phyloP scores from a whole-genome alignment of 768 basidiomycete species.

The Paxillus involutus region DNA sequence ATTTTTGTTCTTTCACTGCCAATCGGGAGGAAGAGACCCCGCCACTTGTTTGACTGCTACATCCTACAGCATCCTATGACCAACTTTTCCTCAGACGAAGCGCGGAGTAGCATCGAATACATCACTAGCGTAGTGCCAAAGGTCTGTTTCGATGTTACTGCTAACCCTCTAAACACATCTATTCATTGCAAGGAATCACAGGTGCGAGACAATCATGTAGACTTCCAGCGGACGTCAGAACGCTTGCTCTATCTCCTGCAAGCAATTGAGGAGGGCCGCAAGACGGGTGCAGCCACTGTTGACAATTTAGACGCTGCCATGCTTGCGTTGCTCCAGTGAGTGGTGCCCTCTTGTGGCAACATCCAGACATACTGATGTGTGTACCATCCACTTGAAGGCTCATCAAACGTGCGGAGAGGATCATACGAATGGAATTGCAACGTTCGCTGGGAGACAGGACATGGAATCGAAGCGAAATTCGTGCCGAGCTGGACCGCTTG shows the following conservation, averaged over 20 bases:
- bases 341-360: not conserved
- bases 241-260: not conserved
- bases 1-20: too few relatives aligned
- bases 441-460: not conserved
- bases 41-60: not conserved
- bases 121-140: not conserved
- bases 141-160: not conserved
- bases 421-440: not conserved
- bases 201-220: not conserved
- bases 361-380: not conserved
- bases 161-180: not conserved
- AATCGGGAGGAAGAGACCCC: too few relatives aligned
- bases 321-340: not conserved
- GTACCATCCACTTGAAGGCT: not conserved
- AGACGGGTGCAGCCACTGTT: not conserved
- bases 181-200: not conserved
- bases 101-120: not conserved
- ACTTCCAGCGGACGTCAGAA: not conserved
- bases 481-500: not conserved
- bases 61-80: not conserved
- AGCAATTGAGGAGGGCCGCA: not conserved
- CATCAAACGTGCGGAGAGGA: not conserved
- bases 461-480: not conserved
- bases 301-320: not conserved
- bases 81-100: not conserved